Evolutionary conservation across 345 rosid genomes (phyloP), one percentile per base, ranked within the genome.

Genomic region (Kandelia obovata): DNA sequence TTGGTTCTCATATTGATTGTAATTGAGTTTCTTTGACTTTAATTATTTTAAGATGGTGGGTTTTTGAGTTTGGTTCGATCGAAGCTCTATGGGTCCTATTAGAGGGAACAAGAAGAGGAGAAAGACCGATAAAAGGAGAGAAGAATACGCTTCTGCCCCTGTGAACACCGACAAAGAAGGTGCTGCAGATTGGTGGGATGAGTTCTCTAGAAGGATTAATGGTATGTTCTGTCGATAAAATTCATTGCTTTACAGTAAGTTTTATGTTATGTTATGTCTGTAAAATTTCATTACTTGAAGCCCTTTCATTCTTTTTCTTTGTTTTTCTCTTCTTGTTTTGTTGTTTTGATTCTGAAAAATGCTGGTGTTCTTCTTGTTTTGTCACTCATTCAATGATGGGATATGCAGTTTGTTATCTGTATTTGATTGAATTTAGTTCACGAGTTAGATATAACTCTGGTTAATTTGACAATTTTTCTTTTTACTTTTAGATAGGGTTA

Each of bases 101-200:
- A 80, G 80, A 80, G 82, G 82, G 49, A 57, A 62, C 47, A 85
- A 81, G 59, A 85, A 77, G 68, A 77, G 78, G 69, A 75, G 76
- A 71, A 83, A 71, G 71, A 72, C 51, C 2, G 70, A 65, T 47
- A 72, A 61, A 58, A 83, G 67, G 59, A 61, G 61, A 46, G 80
- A 67, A 63, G 84, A 68, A 27, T 75, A 69, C 72, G 84, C 65
- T 75, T 77, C 79, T 74, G 51, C 47, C 59, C 75, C 78, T 77
- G 83, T 74, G 81, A 77, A 78, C 53, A 52, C 83, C 6, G 79
- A 75, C 72, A 76, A 73, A 61, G 82, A 80, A 57, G 80, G 67
- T 52, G 65, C 86, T 69, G 57, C 58, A 30, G 85, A 81, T 81
- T 79, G 85, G 85, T 83, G 83, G 83, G 85, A 69, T 71, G 85